Base-by-base conservation (phyloP, 108 stramenopile species). In the Cyclotella sp. region DNA sequence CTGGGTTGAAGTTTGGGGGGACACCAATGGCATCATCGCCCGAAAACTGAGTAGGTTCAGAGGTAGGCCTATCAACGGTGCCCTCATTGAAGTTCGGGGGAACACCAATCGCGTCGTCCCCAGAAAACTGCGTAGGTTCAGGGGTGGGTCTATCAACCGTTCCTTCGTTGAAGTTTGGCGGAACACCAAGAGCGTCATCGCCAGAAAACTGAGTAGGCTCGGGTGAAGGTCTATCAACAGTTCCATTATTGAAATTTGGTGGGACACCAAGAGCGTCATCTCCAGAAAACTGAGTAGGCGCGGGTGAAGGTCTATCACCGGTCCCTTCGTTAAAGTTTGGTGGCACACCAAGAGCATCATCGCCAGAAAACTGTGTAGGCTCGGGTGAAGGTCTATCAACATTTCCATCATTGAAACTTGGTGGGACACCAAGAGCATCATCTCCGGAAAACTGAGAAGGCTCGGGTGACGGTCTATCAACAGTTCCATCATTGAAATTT, bases 21-120 rank as follows among this genome's bases (percentile, higher is more conserved):
- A 62, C 61, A 62, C 61, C 61, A 7, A 62, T 1, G 11, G 61
- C 29, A 62, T 62, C 61, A 62, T 62, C 61, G 6, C 61, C 61
- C 8, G 14, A 15, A 19, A 24, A 62, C 28, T 8, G 29, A 3
- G 61, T 62, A 40, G 61, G 61, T 15, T 19, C 12, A 15, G 34
- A 30, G 34, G 61, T 27, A 1, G 26, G 26, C 12, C 57, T 58
- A 51, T 51, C 49, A 51, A 3, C 49, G 6, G 49, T 58, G 8
- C 49, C 49, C 3, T 19, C 3, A 18, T 26, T 42, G 40, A 40
- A 39, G 40, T 62, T 62, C 11, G 29, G 34, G 39, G 29, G 29
- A 12, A 62, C 61, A 62, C 61, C 61, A 40, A 62, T 1, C 3
- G 61, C 29, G 39, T 62, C 61, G 39, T 62, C 61, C 3, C 61